Evolutionary conservation across 305 asterid genomes (phyloP).

Genomic region (Withania somnifera): DNA sequence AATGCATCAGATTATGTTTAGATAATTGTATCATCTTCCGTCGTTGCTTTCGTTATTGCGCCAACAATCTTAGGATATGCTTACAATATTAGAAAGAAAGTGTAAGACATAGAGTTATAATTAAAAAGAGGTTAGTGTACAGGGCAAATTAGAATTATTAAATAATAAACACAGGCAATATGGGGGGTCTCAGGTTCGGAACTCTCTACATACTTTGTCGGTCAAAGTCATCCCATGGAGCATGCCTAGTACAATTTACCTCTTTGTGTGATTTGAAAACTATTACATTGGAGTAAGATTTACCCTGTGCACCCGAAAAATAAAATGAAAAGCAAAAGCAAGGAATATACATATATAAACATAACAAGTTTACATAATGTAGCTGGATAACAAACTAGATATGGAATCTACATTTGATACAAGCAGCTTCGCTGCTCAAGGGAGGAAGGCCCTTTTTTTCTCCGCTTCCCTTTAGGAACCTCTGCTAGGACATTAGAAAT

Average conservation of each 20-base stretch:
- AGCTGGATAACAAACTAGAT: not conserved
- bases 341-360: not conserved
- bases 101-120: not conserved
- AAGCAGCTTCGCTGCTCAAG: not conserved
- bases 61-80: not conserved
- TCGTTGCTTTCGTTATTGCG: not conserved
- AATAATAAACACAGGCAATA: too few relatives aligned
- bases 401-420: not conserved
- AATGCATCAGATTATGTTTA: not conserved
- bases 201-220: too few relatives aligned
- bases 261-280: too few relatives aligned
- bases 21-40: not conserved
- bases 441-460: not conserved
- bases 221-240: too few relatives aligned
- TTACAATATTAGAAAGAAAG: not conserved
- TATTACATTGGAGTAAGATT: too few relatives aligned
- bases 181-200: too few relatives aligned
- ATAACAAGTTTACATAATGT: not conserved
- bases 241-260: too few relatives aligned
- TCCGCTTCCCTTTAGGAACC: not conserved
- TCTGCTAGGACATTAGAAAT: not conserved
- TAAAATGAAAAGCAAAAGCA: not conserved
- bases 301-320: too few relatives aligned
- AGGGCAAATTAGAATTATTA: not conserved
- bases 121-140: not conserved